A percentile compares a stretch with the other conserved stretches of the same genome.
Evolutionary conservation across 768 basidiomycete genomes (phyloP).

Genomic region (Kwoniella sp.): DNA sequence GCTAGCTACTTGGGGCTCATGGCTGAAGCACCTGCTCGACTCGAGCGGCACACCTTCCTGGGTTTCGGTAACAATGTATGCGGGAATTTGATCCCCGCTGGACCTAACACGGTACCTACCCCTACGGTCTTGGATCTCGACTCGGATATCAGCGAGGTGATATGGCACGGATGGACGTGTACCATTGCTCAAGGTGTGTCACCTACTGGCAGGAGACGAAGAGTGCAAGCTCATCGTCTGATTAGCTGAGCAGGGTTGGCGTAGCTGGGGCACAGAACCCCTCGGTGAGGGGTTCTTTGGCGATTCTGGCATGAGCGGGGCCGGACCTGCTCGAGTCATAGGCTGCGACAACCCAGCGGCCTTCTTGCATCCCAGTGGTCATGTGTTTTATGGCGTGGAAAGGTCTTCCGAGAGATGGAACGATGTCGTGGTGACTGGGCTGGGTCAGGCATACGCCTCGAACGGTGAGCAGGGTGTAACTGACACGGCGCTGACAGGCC

Average conservation of each 20-base stretch:
- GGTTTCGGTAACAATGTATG: constrained; percentile 31
- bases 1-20: no score
- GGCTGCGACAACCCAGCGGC: constrained; percentile 18
- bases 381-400: neutral
- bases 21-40: no score
- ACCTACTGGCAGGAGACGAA: neutral
- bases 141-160: constrained; percentile 1
- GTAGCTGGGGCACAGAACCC: no score
- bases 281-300: neutral
- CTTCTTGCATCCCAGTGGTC: constrained; percentile 7
- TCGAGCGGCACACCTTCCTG: constrained; percentile 3
- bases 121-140: constrained; percentile 12
- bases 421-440: constrained; percentile 20
- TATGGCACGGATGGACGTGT: constrained; percentile 28
- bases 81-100: constrained; percentile 21
- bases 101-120: neutral
- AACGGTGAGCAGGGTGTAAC: constrained; percentile 2
- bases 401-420: constrained; percentile 1
- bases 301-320: neutral
- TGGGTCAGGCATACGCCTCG: constrained; percentile 16
- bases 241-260: neutral
- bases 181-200: constrained; percentile 21
- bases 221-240: neutral
- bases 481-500: no score
- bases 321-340: constrained; percentile 1